Conservation (phyloP, 176 grass and related monocot genomes). For the Rhynchospora breviuscula region DNA sequence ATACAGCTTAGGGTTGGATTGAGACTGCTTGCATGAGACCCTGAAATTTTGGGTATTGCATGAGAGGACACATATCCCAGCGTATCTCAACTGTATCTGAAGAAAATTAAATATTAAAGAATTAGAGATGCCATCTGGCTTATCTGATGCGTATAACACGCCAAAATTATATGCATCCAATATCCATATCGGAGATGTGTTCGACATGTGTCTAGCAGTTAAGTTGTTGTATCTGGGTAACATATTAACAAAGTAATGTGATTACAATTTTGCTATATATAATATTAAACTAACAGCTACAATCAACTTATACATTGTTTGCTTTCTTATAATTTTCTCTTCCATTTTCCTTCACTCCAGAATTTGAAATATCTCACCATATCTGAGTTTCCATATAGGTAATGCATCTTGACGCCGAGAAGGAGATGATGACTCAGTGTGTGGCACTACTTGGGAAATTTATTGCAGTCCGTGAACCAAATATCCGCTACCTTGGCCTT, state of each 20-base stretch:
- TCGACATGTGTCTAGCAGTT: no score
- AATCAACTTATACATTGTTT: background rate
- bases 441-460: constrained; percentile 98
- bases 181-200: no score
- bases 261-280: background rate
- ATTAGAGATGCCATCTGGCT: no score
- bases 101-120: no score
- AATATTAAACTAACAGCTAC: background rate
- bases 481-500: constrained; percentile 98
- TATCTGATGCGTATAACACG: no score
- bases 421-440: constrained; percentile 99
- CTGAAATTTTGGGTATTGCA: no score
- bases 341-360: background rate
- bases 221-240: no score
- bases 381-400: constrained; percentile 39
- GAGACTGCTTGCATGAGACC: no score
- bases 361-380: background rate
- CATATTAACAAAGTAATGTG: background rate
- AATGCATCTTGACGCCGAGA: constrained; percentile 99
- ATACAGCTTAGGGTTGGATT: no score
- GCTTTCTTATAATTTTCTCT: background rate
- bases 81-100: no score
- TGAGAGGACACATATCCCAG: no score
- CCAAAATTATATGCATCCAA: no score
- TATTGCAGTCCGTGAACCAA: constrained; percentile 97